Conservation (phyloP, 805 yeast genomes). For the Candida corydali region DNA sequence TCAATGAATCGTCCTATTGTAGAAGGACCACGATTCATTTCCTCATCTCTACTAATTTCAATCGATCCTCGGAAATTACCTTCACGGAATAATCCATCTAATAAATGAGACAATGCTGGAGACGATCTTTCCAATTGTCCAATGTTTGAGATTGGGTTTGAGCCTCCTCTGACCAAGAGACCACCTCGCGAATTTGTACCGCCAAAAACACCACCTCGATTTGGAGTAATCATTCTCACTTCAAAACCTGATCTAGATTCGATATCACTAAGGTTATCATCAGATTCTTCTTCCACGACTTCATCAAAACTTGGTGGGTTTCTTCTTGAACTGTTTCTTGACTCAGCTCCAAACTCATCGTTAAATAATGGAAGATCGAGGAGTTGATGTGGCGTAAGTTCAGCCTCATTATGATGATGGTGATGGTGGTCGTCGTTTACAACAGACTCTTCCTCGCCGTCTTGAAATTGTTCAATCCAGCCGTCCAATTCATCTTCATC, state of each 20-base stretch:
- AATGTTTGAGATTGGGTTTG: conserved; percentile 3
- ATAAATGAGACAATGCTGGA: conserved; percentile 11
- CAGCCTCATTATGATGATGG: background rate
- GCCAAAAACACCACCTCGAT: too few relatives aligned
- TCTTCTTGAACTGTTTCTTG: conserved; percentile 6
- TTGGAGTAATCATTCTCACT: conserved; percentile 11
- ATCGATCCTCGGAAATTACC: conserved; percentile 20
- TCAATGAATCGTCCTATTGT: conserved; percentile 24
- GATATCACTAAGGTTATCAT: conserved; percentile 15
- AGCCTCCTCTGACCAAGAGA: conserved; percentile 3
- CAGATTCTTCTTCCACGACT: conserved; percentile 17
- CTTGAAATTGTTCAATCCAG: conserved; percentile 38
- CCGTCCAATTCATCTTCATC: conserved; percentile 37
- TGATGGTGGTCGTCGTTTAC: conserved; percentile 5
- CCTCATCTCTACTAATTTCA: conserved; percentile 14
- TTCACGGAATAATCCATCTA: conserved; percentile 12
- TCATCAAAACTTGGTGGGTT: conserved; percentile 5
- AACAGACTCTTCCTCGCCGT: conserved; percentile 16
- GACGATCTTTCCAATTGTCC: conserved; percentile 10
- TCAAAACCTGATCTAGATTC: conserved; percentile 20
- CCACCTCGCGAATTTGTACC: too few relatives aligned
- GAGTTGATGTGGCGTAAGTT: background rate
- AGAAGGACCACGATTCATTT: conserved; percentile 7
- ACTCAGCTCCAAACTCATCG: conserved; percentile 2
- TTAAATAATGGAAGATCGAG: background rate